Base-by-base conservation (phyloP, 495 filamentous ascomycete genomes). In the Trichoderma asperelloides region DNA sequence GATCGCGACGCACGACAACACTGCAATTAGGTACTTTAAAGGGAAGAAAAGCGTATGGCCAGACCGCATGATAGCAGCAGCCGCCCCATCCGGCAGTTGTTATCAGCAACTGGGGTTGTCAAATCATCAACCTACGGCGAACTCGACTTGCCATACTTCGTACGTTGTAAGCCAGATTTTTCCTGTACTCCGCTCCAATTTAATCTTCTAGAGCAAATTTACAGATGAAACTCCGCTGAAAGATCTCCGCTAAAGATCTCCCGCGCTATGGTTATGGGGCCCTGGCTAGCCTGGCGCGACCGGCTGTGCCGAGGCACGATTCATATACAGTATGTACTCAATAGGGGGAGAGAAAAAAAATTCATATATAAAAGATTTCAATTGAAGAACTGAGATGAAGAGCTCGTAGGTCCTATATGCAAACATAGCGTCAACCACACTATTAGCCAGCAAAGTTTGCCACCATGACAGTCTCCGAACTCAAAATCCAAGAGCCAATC, bases 401-500 rank as follows among this genome's bases (percentile, higher is more conserved):
- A 11, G 8, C 7, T 15, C 15, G 43, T 47, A 7, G 21, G 5
- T 23, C 23, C 6, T 21, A 7, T 23, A n/a, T 11, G 21, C 8
- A n/a, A n/a, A 47, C n/a, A 47, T 57, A 0, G 16, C 49, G 11
- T 5, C 49, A 57, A 21, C 49, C 4, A 27, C n/a, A 7, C 49
- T n/a, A 27, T 33, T 9, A 27, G 25, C 25, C 55, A 60, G 11
- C 15, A 60, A 30, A 60, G 6, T 60, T 12, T 16, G 55, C 11
- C 55, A 67, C 9, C 25, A 63, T 43, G 66, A 43, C 25, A 13
- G 33, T 41, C 13, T 16, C 25, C 21, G 25, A 30, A 12, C 69
- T 71, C 66, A 68, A 75, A 45, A 68, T 83, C 11, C 69, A 70
- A 67, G 76, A 83, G 66, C 70, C 80, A 37, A 75, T 85, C 62